Conservation (phyloP, 2,329 filamentous ascomycete genomes). For the Xylariaceae sp. region DNA sequence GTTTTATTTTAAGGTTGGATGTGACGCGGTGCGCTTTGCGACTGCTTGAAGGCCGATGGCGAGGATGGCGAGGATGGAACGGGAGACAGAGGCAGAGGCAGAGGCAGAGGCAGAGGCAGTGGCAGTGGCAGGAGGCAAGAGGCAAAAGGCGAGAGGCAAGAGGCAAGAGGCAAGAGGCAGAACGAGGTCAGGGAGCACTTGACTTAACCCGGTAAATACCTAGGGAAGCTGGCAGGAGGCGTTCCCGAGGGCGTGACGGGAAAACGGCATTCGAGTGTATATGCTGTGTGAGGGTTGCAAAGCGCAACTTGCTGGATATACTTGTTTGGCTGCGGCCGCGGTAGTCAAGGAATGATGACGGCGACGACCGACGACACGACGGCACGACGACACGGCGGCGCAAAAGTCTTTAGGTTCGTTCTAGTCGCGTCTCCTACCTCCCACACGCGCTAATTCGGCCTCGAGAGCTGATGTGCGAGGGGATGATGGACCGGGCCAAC, state of each 20-base stretch:
- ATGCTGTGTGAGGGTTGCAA: slow-evolving; percentile 1
- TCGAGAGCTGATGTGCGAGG: slow-evolving; percentile 24
- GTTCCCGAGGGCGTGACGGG: not conserved
- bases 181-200: not conserved
- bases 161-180: not conserved
- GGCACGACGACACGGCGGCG: slow-evolving; percentile 19
- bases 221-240: slow-evolving; percentile 15
- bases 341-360: slow-evolving; percentile 7
- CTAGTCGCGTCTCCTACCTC: slow-evolving; percentile 21
- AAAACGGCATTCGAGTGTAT: slow-evolving; percentile 1
- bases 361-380: slow-evolving; percentile 22
- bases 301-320: not conserved
- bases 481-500: slow-evolving; percentile 31
- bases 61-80: slow-evolving; percentile 20
- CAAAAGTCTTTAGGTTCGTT: slow-evolving; percentile 29
- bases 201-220: not conserved
- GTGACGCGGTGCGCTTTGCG: slow-evolving; percentile 16
- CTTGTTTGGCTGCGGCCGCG: not conserved
- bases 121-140: too few species aligned
- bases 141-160: too few species aligned
- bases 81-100: slow-evolving; percentile 5
- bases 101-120: too few species aligned
- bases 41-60: slow-evolving; percentile 17
- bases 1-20: slow-evolving; percentile 19
- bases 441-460: slow-evolving; percentile 18